Percentiles rank a stretch among this genome's conserved stretches.
phyloP scores from a whole-genome alignment of 129 eudicot genomes.

The Dittrichia graveolens region DNA sequence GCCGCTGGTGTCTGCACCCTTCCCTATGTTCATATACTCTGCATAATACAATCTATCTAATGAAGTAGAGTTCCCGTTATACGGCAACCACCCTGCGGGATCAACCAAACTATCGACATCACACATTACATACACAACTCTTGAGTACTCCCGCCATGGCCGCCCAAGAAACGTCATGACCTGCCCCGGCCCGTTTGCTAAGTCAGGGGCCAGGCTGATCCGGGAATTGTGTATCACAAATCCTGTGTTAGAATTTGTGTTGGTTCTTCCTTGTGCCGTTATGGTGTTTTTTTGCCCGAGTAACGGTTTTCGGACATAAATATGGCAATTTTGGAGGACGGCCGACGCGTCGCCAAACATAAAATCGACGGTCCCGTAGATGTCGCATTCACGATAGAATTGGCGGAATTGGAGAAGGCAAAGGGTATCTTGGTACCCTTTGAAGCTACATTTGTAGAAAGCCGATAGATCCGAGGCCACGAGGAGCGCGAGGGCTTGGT shows the following conservation, averaged over 20 bases:
- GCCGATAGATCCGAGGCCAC: constrained; percentile 35
- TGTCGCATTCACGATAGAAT: constrained; percentile 51
- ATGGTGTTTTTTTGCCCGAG: constrained; percentile 28
- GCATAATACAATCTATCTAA: constrained; percentile 35
- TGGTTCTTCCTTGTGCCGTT: constrained; percentile 50
- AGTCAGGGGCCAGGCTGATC: constrained; percentile 32
- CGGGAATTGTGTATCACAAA: constrained; percentile 43
- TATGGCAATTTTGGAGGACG: constrained; percentile 48
- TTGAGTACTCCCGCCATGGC: constrained; percentile 47
- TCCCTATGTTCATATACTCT: constrained; percentile 42
- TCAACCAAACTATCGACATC: constrained; percentile 28
- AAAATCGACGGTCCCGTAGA: constrained; percentile 49
- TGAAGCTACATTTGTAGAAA: constrained; percentile 54
- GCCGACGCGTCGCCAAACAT: constrained; percentile 49
- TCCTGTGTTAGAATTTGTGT: constrained; percentile 32
- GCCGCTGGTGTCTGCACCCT: constrained; percentile 31
- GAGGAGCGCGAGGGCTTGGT: constrained; percentile 44
- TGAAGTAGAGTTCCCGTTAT: constrained; percentile 12
- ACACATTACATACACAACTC: constrained; percentile 33
- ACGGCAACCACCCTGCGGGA: constrained; percentile 45
- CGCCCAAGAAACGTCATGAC: constrained; percentile 44
- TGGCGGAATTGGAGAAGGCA: constrained; percentile 36
- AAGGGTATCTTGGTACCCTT: constrained; percentile 56
- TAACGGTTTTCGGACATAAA: constrained; percentile 40
- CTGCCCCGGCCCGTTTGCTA: background rate